Conservation (phyloP, 2,329 filamentous ascomycete genomes). For the Helicocarpus griseus region DNA sequence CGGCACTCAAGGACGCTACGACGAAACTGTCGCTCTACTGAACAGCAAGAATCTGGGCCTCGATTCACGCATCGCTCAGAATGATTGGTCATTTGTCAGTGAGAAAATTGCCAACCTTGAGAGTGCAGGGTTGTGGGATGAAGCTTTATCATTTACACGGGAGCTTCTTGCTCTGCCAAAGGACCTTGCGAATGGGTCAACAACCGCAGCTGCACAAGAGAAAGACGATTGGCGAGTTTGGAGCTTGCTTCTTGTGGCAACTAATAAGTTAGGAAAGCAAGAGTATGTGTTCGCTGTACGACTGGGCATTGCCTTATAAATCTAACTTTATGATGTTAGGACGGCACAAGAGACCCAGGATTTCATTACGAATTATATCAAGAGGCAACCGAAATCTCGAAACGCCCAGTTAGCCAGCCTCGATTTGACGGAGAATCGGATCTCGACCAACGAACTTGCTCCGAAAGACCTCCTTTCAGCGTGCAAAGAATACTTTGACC, state of each 20-base stretch:
- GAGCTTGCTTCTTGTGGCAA: constrained; percentile 30
- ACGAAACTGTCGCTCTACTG: constrained; percentile 34
- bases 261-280: constrained; percentile 20
- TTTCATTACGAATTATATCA: constrained; percentile 27
- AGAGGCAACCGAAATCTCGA: constrained; percentile 28
- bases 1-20: constrained; percentile 29
- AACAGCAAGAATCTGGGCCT: constrained; percentile 33
- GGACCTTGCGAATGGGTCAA: constrained; percentile 18
- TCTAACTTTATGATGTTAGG: constrained; percentile 17
- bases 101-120: constrained; percentile 30
- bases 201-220: constrained; percentile 21
- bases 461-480: constrained; percentile 25
- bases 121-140: constrained; percentile 29
- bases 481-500: constrained; percentile 33
- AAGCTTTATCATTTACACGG: constrained; percentile 28
- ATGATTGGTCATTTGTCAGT: constrained; percentile 33
- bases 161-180: constrained; percentile 27
- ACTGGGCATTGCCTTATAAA: neutral
- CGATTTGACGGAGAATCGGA: constrained; percentile 20
- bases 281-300: constrained; percentile 22
- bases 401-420: constrained; percentile 33
- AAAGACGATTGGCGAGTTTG: constrained; percentile 39
- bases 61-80: constrained; percentile 32
- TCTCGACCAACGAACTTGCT: constrained; percentile 18
- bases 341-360: constrained; percentile 21